phyloP scores from a whole-genome alignment of 2,329 filamentous ascomycete species.

The Tolypocladium endophyticum region DNA sequence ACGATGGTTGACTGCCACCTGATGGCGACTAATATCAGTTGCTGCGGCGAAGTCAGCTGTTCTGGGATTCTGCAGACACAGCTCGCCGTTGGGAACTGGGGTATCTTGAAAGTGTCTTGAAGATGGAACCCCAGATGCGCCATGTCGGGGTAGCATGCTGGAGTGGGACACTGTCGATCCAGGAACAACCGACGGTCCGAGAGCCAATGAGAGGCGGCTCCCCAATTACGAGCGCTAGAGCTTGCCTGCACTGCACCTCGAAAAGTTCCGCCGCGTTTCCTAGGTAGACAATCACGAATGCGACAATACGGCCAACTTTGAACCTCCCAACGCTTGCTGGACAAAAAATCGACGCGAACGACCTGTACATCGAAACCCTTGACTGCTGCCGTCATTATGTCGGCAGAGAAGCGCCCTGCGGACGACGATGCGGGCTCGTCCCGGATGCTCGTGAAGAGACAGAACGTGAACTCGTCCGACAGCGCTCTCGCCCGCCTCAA shows the following conservation, averaged over 20 bases:
- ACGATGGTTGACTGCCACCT: not conserved
- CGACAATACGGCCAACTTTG: not conserved
- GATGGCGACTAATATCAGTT: not conserved
- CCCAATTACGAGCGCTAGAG: not conserved
- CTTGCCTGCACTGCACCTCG: not conserved
- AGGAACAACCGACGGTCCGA: slow-evolving; percentile 26
- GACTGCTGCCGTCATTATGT: slow-evolving; percentile 47
- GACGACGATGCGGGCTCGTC: slow-evolving; percentile 68
- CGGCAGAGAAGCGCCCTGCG: slow-evolving; percentile 85
- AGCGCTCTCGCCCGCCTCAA: slow-evolving; percentile 40
- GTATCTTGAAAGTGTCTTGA: not conserved
- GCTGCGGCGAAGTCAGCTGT: not conserved
- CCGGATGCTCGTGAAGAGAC: slow-evolving; percentile 81
- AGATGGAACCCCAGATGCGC: not conserved
- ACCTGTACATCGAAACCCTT: not conserved
- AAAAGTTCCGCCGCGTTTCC: slow-evolving; percentile 3
- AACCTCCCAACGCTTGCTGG: not conserved
- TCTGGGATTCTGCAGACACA: not conserved
- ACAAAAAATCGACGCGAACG: not conserved
- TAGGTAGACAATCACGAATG: not conserved
- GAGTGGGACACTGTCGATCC: not conserved
- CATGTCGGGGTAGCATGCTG: not conserved
- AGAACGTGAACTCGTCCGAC: slow-evolving; percentile 50
- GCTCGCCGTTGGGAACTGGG: not conserved
- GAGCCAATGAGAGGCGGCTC: slow-evolving; percentile 13